These are phyloP conservation scores for Dillenia suffruticosa DNA, from an alignment of 164 flowering plant genomes.

Conservation along the genomic window DNA sequence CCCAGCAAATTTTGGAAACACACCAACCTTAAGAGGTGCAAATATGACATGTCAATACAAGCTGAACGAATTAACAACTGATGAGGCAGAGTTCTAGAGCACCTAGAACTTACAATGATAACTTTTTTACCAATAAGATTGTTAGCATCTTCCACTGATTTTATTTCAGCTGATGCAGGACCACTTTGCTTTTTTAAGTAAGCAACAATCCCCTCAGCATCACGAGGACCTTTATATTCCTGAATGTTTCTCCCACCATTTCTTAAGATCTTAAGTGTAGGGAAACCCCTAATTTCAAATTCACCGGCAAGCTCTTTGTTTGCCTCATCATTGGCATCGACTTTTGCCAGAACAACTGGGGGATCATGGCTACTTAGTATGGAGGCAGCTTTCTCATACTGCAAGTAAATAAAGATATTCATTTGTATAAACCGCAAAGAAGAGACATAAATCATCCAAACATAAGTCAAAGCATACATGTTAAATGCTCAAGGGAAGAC, in stretches of 20 bases:
- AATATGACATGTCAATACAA: not conserved
- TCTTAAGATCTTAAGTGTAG: constrained; percentile 78
- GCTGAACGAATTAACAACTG: not conserved
- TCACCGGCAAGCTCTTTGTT: constrained; percentile 65
- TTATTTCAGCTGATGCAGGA: constrained; percentile 80
- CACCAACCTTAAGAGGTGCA: constrained; percentile 57
- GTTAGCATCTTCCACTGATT: constrained; percentile 58
- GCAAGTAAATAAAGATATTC: constrained; percentile 9
- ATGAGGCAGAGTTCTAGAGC: not conserved
- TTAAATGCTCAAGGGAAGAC: not conserved
- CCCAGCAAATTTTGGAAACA: constrained; percentile 80
- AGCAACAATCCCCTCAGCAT: constrained; percentile 82
- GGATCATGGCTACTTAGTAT: constrained; percentile 60
- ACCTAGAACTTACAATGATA: constrained; percentile 46
- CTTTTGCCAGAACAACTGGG: constrained; percentile 69
- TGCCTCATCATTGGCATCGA: constrained; percentile 76
- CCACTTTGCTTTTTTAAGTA: constrained; percentile 81
- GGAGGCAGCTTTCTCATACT: constrained; percentile 95
- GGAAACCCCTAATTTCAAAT: constrained; percentile 66
- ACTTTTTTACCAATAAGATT: constrained; percentile 49
- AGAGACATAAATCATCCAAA: not conserved
- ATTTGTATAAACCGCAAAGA: not conserved
- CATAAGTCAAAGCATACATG: not conserved
- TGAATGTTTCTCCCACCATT: constrained; percentile 67
- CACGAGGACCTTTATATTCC: constrained; percentile 92